Percentiles rank a stretch among this genome's conserved stretches.
Conservation (phyloP, 1,139 yeast genomes). For the Debaryomycetaceae sp. region DNA sequence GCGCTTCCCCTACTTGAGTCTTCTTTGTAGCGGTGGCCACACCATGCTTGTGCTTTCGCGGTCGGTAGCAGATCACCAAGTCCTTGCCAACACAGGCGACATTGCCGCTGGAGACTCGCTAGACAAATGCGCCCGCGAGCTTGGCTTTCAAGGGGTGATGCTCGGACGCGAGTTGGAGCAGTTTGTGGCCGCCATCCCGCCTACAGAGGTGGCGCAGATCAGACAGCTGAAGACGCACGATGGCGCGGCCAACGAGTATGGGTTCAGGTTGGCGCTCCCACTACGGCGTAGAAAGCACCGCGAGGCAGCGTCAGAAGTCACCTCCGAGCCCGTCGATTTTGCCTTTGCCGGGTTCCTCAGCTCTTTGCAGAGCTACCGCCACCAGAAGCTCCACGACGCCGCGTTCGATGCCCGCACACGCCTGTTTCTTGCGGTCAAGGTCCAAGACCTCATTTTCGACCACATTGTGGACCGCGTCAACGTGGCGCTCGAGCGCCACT, state of each 20-base stretch:
- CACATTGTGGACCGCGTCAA: constrained; percentile 67
- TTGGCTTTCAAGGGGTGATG: constrained; percentile 79
- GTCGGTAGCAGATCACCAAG: constrained; percentile 59
- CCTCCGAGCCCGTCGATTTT: constrained; percentile 35
- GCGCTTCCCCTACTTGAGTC: constrained; percentile 64
- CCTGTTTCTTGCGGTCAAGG: constrained; percentile 51
- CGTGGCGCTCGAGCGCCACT: constrained; percentile 43
- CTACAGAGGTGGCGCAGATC: constrained; percentile 17
- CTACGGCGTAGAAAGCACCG: constrained; percentile 28
- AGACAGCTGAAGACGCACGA: constrained; percentile 16
- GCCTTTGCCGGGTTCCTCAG: constrained; percentile 80
- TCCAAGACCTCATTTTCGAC: constrained; percentile 64
- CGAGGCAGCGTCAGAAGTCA: constrained; percentile 18
- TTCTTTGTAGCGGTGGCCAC: constrained; percentile 92
- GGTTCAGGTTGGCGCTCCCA: constrained; percentile 28
- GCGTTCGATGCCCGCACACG: constrained; percentile 13
- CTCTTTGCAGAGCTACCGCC: constrained; percentile 36
- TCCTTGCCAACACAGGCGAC: constrained; percentile 73
- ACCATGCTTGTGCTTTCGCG: constrained; percentile 76
- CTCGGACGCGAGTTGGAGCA: constrained; percentile 78
- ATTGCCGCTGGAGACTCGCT: constrained; percentile 92
- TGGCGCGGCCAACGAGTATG: constrained; percentile 21
- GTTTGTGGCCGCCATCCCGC: constrained; percentile 36
- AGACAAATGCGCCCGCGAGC: constrained; percentile 86
- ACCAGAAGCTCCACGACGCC: constrained; percentile 14